These are phyloP conservation scores for Lentinula sp. DNA, from an alignment of 768 basidiomycete genomes.

Conservation along the genomic window DNA sequence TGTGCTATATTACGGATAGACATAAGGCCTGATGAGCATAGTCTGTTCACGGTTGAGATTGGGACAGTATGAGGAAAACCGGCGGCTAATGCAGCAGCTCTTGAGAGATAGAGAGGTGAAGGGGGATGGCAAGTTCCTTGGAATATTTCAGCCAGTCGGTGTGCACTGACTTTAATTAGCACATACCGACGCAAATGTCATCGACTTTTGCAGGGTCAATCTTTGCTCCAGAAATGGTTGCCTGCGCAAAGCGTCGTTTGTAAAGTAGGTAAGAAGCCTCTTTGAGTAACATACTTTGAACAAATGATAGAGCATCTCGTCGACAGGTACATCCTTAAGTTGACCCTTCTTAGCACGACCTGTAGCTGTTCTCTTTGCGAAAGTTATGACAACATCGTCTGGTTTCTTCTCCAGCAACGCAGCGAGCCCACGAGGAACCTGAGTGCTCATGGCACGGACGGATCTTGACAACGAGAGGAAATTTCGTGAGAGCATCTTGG, in stretches of 20 bases:
- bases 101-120: constrained; percentile 74
- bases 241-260: constrained; percentile 29
- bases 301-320: constrained; percentile 77
- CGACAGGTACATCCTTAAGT: constrained; percentile 81
- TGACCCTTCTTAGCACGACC: constrained; percentile 89
- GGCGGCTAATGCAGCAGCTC: constrained; percentile 82
- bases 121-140: constrained; percentile 80
- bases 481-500: constrained; percentile 2
- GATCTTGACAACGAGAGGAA: neutral
- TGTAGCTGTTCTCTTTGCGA: constrained; percentile 86
- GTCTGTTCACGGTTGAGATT: constrained; percentile 86
- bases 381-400: constrained; percentile 87
- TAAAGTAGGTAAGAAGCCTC: neutral
- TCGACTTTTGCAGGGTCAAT: constrained; percentile 70
- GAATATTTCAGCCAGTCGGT: neutral
- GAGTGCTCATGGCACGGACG: constrained; percentile 27
- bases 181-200: constrained; percentile 78
- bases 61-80: constrained; percentile 85
- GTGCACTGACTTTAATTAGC: neutral
- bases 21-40: constrained; percentile 93
- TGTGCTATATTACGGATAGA: constrained; percentile 90
- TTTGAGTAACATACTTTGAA: constrained; percentile 53
- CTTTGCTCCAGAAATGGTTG: constrained; percentile 56
- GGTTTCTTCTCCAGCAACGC: constrained; percentile 62
- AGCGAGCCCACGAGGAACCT: constrained; percentile 39